Percentiles rank a stretch among this genome's conserved stretches.
phyloP scores from a whole-genome alignment of 257 asterid species.

The Solanum medicagineum region DNA sequence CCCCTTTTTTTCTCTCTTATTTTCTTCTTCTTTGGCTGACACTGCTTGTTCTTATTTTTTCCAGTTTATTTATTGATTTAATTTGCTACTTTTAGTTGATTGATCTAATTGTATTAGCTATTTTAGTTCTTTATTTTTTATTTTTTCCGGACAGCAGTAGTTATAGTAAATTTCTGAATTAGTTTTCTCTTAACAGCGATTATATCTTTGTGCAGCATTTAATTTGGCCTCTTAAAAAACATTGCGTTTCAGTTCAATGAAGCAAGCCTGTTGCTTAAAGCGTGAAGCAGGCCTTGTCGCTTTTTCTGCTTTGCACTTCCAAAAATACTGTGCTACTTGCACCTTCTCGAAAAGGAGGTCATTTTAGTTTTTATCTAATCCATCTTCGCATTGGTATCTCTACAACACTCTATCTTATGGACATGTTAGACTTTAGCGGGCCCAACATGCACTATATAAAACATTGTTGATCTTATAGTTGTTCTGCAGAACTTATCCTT shows the following conservation, averaged over 20 bases:
- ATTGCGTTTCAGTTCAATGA: background rate
- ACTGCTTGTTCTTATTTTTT: background rate
- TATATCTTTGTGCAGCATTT: background rate
- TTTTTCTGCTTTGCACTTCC: too few species aligned
- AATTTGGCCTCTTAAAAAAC: too few species aligned
- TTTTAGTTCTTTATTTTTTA: background rate
- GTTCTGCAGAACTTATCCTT: too few species aligned
- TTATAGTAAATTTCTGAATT: background rate
- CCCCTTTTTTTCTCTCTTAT: background rate
- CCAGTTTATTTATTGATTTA: background rate
- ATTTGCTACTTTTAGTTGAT: too few species aligned
- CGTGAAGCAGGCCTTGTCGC: background rate
- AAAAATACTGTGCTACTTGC: background rate
- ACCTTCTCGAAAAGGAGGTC: background rate
- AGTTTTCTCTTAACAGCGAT: background rate
- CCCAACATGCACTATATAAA: background rate
- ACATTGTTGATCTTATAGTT: background rate
- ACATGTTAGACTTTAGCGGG: background rate
- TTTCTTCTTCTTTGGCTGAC: background rate
- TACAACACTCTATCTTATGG: background rate
- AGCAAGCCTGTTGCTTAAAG: background rate
- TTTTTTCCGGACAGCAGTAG: background rate
- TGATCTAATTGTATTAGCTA: background rate
- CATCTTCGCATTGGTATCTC: background rate
- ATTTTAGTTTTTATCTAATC: background rate